Percentiles rank a stretch among this genome's conserved stretches.
phyloP scores from a whole-genome alignment of 2,329 filamentous ascomycete species.

The Fusarium equiseti region DNA sequence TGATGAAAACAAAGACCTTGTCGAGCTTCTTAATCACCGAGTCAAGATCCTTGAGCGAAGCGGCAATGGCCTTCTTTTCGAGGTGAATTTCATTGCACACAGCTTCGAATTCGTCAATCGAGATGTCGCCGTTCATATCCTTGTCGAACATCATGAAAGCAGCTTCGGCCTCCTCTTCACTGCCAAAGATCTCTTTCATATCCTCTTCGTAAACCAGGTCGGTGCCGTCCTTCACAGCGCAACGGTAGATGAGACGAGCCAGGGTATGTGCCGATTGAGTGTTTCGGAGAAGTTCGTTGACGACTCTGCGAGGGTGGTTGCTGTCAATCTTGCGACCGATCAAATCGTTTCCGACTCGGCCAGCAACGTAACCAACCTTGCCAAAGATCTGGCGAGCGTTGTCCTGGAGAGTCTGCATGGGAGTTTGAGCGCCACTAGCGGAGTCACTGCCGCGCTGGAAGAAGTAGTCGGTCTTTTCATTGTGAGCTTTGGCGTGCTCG shows the following conservation, averaged over 20 bases:
- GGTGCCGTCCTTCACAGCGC: constrained; percentile 78
- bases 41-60: constrained; percentile 93
- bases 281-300: constrained; percentile 79
- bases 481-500: constrained; percentile 81
- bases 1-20: constrained; percentile 88
- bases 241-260: constrained; percentile 88
- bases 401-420: constrained; percentile 77
- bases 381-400: constrained; percentile 81
- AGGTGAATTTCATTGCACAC: constrained; percentile 95
- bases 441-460: constrained; percentile 58
- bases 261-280: constrained; percentile 83
- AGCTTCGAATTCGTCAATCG: constrained; percentile 92
- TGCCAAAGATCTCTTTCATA: constrained; percentile 81
- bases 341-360: constrained; percentile 89
- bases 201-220: constrained; percentile 85
- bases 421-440: constrained; percentile 76
- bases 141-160: constrained; percentile 96
- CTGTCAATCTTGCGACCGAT: constrained; percentile 80
- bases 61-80: constrained; percentile 94
- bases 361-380: constrained; percentile 87
- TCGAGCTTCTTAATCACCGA: constrained; percentile 93
- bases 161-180: constrained; percentile 86
- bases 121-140: constrained; percentile 96
- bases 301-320: constrained; percentile 86
- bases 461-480: constrained; percentile 65